Evolutionary conservation across 768 basidiomycete genomes (phyloP), one percentile per base, ranked within the genome.

Genomic region (Saitozyma sp.): DNA sequence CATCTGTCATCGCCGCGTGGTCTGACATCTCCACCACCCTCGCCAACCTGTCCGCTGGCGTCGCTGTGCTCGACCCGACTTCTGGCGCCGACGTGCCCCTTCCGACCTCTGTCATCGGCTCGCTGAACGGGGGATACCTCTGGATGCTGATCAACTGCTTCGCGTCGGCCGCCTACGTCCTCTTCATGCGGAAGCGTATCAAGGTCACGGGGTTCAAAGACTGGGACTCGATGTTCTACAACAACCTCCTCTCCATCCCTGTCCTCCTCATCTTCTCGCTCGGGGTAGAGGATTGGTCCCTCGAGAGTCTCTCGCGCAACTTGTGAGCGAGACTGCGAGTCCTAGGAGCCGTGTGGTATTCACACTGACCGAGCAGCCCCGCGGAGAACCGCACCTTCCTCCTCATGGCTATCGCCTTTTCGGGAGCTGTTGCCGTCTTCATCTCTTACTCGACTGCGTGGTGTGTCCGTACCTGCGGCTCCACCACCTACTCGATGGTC

Each of bases 401-500:
- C 54, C 81, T 98, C 19, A 87, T 85, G 65, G 90, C 92, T 2
- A 98, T 98, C 74, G 89, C 86, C 4, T 93, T 98, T 80, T 97
- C 95, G 20, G 96, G 96, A n/a, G 92, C 91, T 0, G 93, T 91
- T 6, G 95, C 96, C 6, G 96, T 96, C 39, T 92, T 92, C 51
- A 99, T 99, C 72, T 97, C 93, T 11, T 99, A 93, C 78, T 92
- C 93, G 8, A 99, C 96, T 8, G 95, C 96, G 9, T 99, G 96
- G 96, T 98, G 96, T 77, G 86, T 99, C 40, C 88, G 96, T 53
- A 88, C 88, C 19, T 97, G 95, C 38, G 91, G 90, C 67, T 97
- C 94, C 65, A 98, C 96, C 50, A 99, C 96, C n/a, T 99, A 97
- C 82, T 94, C 91, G 89, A 98, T 98, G 94, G 92, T 96, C 59